Evolutionary conservation across 2,329 filamentous ascomycete species (phyloP), one percentile per base, ranked within the genome.

Genomic region (Huntiella decipiens): DNA sequence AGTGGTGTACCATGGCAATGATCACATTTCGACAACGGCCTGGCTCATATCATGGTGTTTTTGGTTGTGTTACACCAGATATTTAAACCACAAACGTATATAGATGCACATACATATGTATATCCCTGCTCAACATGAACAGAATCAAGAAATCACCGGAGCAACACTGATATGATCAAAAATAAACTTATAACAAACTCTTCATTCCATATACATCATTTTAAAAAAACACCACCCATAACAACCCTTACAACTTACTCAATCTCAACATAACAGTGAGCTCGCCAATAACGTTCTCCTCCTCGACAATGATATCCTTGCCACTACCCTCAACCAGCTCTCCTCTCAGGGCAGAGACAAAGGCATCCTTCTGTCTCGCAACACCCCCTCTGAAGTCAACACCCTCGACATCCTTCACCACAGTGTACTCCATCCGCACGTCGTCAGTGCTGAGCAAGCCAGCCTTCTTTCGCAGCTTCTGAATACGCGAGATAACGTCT

Each of bases 401-500:
- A 38, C 74, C 71, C 2, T 91, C 82, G 0, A 83, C 82, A 57
- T 94, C 86, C 5, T 74, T 71, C 42, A 92, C 64, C 4, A 96
- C 76, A 48, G 70, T 71, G 64, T 94, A 96, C 61, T 92, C 82
- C 82, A 98, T 94, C 64, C 81, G 83, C 51, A 98, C 79, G 57
- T 96, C 91, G 57, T 98, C 91, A 0, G 88, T 96, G 1, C 86
- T 77, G 52, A 87, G 76, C 44, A 98, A 68, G 1, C 85, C 85
- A 5, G 87, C 87, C 67, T 91, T 91, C 74, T 98, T 98, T 53
- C 91, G 78, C 51, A 96, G 68, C 53, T 83, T 75, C 64, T 98
- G 91, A 16, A 98, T 82, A 36, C 88, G 79, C 61, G 93, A 83
- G 66, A 98, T 82, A 53, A 98, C 80, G 62, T 96, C 91, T 55